Base-by-base conservation (phyloP, 352 stramenopile species). In the Globisporangium sylvaticum region DNA sequence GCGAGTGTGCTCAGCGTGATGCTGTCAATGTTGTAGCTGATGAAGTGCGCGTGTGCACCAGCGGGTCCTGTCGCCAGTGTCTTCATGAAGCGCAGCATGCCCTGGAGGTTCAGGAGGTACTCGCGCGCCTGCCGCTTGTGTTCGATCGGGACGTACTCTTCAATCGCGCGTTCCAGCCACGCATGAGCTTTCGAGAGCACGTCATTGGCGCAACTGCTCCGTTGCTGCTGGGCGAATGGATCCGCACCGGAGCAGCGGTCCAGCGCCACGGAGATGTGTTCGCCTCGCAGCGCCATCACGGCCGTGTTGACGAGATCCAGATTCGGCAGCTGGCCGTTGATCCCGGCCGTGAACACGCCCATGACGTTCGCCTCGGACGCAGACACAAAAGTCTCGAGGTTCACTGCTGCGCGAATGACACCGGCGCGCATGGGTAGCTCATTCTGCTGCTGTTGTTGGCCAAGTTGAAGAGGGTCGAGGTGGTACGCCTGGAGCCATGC, bases 301-400 rank as follows among this genome's bases (percentile, higher is more conserved):
- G 82, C 86, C 1, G 80, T 85, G 69, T 96, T 96, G 27, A 96
- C 78, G 6, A 96, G 81, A 72, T 96, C 89, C 27, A 96, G 66
- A 27, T 96, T 96, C 4, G 89, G 89, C 18, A 96, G 73, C 62
- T 95, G 88, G 18, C 89, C 89, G 66, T 96, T 96, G 68, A 81
- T 86, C 0, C 89, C 87, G 8, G 86, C 80, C 0, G 75, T 79
- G 53, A 90, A 88, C 27, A 95, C 74, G 18, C 81, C 84, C 7
- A 92, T 68, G 0, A 71, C 66, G 12, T 71, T 72, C 25, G 77
- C 69, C 7, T 58, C 62, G 15, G 48, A 67, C 37, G 76, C 69
- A 29, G 78, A 29, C 0, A 50, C 58, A 24, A 80, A 68, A 3
- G 81, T 88, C 61, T 95, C 87, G n/a, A 95, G 56, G 42, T 87